Evolutionary conservation across 805 yeast genomes (phyloP).

Genomic region (Lipomyces japonicus): DNA sequence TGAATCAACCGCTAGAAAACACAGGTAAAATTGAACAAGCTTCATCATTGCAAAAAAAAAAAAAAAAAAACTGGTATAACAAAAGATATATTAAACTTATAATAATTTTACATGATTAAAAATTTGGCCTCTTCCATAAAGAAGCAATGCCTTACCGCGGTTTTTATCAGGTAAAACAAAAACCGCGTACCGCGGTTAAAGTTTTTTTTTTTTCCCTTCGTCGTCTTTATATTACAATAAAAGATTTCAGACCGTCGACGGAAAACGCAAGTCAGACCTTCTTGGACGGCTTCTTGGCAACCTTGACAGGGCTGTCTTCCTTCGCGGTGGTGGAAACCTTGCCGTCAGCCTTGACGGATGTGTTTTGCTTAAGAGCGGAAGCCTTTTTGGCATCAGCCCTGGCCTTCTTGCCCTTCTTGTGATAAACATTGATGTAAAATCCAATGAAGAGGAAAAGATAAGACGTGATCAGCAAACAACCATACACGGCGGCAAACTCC

Average conservation of each 20-base stretch:
- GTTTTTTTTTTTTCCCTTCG: no score
- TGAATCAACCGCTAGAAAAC: no score
- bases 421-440: slow-evolving; percentile 85
- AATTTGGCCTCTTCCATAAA: no score
- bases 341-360: slow-evolving; percentile 1
- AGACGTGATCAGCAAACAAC: slow-evolving; percentile 81
- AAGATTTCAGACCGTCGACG: not conserved
- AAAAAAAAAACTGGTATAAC: no score
- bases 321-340: slow-evolving; percentile 5
- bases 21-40: no score
- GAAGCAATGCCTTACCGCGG: no score
- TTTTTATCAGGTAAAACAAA: no score
- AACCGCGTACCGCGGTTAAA: no score
- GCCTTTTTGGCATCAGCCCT: slow-evolving; percentile 22
- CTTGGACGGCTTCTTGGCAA: slow-evolving; percentile 24
- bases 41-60: no score
- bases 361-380: slow-evolving; percentile 5
- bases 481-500: slow-evolving; percentile 87
- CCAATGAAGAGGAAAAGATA: slow-evolving; percentile 87
- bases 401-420: slow-evolving; percentile 37
- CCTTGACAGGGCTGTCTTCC: slow-evolving; percentile 13
- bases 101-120: no score
- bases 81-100: no score
- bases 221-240: no score
- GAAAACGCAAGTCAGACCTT: slow-evolving; percentile 14